Evolutionary conservation across 306 rosid genomes (phyloP).

Genomic region (Sicyos edulis): DNA sequence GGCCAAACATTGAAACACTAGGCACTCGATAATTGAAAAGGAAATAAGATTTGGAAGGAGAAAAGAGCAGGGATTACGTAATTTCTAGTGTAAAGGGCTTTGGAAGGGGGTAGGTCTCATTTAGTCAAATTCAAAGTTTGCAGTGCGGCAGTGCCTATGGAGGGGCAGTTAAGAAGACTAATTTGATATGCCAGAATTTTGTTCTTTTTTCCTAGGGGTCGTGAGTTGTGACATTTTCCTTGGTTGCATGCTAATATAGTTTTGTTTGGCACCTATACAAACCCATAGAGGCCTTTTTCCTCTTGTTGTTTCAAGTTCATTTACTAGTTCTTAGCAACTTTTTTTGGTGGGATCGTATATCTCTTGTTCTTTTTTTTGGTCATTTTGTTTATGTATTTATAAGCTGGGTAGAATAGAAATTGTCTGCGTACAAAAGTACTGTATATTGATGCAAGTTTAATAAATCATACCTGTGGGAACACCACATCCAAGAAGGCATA

Average conservation of each 20-base stretch:
- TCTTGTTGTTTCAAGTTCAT: neutral
- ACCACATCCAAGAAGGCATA: conserved; percentile 96
- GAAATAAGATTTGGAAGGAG: neutral
- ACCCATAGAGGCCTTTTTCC: neutral
- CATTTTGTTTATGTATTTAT: neutral
- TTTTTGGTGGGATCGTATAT: neutral
- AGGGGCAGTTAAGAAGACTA: neutral
- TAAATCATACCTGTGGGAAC: conserved; percentile 56
- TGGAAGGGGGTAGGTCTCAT: neutral
- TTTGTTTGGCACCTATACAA: neutral
- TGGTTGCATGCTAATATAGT: neutral
- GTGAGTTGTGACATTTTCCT: neutral
- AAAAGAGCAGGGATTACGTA: neutral
- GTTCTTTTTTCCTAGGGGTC: neutral
- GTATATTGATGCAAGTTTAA: neutral
- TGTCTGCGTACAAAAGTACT: neutral
- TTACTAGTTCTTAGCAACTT: neutral
- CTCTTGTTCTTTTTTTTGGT: neutral
- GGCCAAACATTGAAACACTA: neutral
- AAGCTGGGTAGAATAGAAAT: neutral
- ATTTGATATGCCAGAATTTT: neutral
- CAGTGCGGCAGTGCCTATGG: too few relatives aligned
- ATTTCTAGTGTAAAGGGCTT: neutral
- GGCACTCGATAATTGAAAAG: neutral
- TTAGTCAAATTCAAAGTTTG: neutral